phyloP scores from a whole-genome alignment of 768 basidiomycete genomes.

The Tulasnella sp. region DNA sequence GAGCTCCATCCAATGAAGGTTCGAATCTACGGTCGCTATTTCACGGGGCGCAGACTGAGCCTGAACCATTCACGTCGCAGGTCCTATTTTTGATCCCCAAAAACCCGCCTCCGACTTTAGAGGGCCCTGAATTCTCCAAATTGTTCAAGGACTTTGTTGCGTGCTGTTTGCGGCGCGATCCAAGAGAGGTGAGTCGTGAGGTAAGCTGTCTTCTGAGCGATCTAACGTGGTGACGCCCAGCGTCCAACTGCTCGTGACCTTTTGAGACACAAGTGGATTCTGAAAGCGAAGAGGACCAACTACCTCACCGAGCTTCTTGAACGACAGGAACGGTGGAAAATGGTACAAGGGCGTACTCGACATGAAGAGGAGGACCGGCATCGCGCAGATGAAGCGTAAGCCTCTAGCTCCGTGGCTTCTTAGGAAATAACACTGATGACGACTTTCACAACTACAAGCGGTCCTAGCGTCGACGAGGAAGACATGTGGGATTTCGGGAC shows the following conservation, averaged over 20 bases:
- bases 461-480: constrained; percentile 54
- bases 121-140: constrained; percentile 81
- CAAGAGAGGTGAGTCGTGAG: constrained; percentile 68
- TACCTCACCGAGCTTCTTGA: constrained; percentile 97
- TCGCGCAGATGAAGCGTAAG: constrained; percentile 66
- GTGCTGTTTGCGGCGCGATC: constrained; percentile 91
- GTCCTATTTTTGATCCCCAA: constrained; percentile 98
- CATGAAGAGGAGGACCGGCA: constrained; percentile 71
- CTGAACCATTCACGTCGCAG: constrained; percentile 47
- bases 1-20: constrained; percentile 99
- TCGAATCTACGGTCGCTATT: constrained; percentile 37
- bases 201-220: background rate
- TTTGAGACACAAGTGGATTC: constrained; percentile 93
- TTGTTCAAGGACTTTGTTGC: constrained; percentile 93
- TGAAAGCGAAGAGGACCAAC: constrained; percentile 90
- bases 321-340: constrained; percentile 84
- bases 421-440: constrained; percentile 34
- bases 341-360: constrained; percentile 80
- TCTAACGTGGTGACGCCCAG: constrained; percentile 48
- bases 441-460: constrained; percentile 46
- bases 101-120: constrained; percentile 90
- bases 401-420: constrained; percentile 32
- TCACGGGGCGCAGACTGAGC: background rate
- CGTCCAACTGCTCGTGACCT: constrained; percentile 94
- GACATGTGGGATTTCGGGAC: constrained; percentile 99